Percentiles rank a stretch among this genome's conserved stretches.
Evolutionary conservation across 805 yeast species (phyloP).

Genomic region (Ogataea methanolica): DNA sequence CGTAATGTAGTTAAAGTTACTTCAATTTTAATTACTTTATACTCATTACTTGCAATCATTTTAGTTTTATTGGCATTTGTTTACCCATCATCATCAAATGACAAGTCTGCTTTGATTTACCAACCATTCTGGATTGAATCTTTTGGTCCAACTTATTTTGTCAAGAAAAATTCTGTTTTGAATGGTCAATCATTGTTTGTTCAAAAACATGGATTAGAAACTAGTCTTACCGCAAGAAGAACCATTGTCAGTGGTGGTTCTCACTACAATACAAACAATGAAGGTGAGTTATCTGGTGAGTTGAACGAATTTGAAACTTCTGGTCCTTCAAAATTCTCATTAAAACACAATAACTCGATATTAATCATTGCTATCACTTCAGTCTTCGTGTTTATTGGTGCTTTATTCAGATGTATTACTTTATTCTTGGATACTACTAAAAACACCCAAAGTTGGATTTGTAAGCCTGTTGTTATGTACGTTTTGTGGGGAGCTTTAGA

Average conservation of each 20-base stretch:
- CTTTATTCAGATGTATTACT: slow-evolving; percentile 46
- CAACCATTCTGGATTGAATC: slow-evolving; percentile 80
- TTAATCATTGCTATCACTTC: slow-evolving; percentile 42
- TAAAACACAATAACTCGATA: slow-evolving; percentile 50
- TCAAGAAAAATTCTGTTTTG: slow-evolving; percentile 45
- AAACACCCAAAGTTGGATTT: slow-evolving; percentile 38
- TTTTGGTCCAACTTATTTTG: slow-evolving; percentile 55
- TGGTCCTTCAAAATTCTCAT: slow-evolving; percentile 21
- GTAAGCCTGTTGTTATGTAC: slow-evolving; percentile 57
- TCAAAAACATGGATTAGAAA: slow-evolving; percentile 11
- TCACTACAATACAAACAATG: slow-evolving; percentile 4
- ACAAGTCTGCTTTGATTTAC: slow-evolving; percentile 47
- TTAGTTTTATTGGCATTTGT: slow-evolving; percentile 49
- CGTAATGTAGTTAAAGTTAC: slow-evolving; percentile 51
- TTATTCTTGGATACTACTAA: slow-evolving; percentile 33
- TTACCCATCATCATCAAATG: slow-evolving; percentile 49
- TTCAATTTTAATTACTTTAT: slow-evolving; percentile 40
- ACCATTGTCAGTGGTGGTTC: slow-evolving; percentile 26
- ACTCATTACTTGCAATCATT: slow-evolving; percentile 48
- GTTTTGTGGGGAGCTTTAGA: slow-evolving; percentile 68
- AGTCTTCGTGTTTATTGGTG: slow-evolving; percentile 43
- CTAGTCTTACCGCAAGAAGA: slow-evolving; percentile 18
- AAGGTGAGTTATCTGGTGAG: slow-evolving; percentile 11
- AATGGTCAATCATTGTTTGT: slow-evolving; percentile 22
- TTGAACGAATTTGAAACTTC: slow-evolving; percentile 17